These are phyloP conservation scores for Cornus florida DNA, from an alignment of 148 eudicot genomes.

Conservation along the genomic window DNA sequence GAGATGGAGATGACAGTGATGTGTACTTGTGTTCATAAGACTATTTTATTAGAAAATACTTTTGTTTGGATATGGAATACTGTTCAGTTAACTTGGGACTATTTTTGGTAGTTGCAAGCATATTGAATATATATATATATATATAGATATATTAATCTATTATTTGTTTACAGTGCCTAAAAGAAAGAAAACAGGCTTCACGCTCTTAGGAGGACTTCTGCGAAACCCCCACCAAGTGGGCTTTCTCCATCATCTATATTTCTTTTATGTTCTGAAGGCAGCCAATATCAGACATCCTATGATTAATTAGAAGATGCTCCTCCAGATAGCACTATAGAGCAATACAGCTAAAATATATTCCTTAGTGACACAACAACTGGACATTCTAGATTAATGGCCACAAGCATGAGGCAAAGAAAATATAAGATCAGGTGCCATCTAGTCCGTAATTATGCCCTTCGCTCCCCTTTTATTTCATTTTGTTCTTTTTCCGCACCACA, in stretches of 20 bases:
- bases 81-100: no score
- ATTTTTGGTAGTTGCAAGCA: no score
- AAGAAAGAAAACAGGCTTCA: background rate
- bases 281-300: background rate
- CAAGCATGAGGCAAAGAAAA: background rate
- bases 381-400: background rate
- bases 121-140: no score
- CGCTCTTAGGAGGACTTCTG: no score
- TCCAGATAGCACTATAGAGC: background rate
- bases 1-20: no score
- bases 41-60: no score
- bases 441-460: background rate
- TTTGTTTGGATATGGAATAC: no score
- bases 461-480: background rate
- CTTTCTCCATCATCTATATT: no score
- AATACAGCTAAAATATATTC: background rate
- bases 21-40: no score
- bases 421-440: background rate
- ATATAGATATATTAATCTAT: no score
- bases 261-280: no score
- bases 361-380: background rate
- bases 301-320: background rate
- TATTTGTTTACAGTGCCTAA: background rate
- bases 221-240: no score
- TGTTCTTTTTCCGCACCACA: background rate